A percentile compares a stretch with the other conserved stretches of the same genome.
phyloP scores from a whole-genome alignment of 768 basidiomycete genomes.

The Cystofilobasidium capitatum region DNA sequence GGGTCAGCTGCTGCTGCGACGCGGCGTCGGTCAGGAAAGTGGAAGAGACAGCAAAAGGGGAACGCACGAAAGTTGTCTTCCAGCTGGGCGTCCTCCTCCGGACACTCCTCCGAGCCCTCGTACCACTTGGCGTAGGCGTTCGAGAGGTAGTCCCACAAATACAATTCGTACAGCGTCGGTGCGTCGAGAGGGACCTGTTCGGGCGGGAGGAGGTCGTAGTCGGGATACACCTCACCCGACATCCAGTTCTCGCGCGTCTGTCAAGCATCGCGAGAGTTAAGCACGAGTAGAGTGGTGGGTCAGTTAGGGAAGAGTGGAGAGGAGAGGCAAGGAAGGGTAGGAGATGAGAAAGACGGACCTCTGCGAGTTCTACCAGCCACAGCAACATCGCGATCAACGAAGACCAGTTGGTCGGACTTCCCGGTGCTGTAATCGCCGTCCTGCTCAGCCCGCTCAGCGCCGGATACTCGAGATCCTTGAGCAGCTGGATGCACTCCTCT shows the following conservation, averaged over 20 bases:
- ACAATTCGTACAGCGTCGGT: constrained; percentile 33
- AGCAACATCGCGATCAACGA: constrained; percentile 74
- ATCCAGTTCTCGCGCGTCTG: constrained; percentile 35
- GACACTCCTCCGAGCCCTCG: constrained; percentile 50
- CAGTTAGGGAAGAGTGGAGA: constrained; percentile 1
- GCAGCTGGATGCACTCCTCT: constrained; percentile 67
- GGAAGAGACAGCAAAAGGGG: not conserved
- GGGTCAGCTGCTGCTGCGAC: not conserved
- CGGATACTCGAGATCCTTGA: constrained; percentile 74
- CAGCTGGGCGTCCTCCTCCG: constrained; percentile 51
- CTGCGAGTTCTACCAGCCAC: constrained; percentile 81
- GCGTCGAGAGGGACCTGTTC: constrained; percentile 34
- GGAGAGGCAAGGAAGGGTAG: not conserved
- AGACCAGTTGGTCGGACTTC: constrained; percentile 88
- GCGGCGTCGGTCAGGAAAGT: not conserved
- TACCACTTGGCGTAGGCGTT: constrained; percentile 36
- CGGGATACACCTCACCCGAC: constrained; percentile 33
- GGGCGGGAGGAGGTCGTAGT: constrained; percentile 34
- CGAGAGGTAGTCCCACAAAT: constrained; percentile 33
- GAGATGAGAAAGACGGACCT: constrained; percentile 45
- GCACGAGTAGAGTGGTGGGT: not conserved
- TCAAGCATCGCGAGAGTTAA: constrained; percentile 47
- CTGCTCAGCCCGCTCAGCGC: constrained; percentile 66
- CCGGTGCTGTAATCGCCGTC: constrained; percentile 79
- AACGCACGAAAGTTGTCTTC: constrained; percentile 52